Base-by-base conservation (phyloP, 331 rosid species). In the Malus hybrid region DNA sequence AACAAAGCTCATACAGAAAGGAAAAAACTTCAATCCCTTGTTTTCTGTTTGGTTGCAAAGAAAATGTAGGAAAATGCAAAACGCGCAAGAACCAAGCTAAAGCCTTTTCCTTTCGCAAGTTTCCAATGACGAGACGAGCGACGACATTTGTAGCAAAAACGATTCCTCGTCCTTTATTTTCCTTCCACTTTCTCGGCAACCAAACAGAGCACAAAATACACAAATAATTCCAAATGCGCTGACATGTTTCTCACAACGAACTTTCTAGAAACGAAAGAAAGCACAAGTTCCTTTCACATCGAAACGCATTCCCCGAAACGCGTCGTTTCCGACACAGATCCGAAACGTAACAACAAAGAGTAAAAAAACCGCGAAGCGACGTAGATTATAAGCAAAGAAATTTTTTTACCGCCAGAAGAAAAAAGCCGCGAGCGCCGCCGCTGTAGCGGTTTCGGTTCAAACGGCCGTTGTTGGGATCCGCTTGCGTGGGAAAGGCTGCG, bases 351-450 rank as follows among this genome's bases (percentile, higher is more conserved):
- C 73, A 68, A 79, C 5, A 29, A 42, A 32, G 62, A 34, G 15
- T 14, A 57, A 22, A 32, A 16, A 9, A 34, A 64, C 28, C 67
- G 44, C 55, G 29, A 77, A 77, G 62, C 66, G 57, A 85, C 87
- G 93, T 89, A 79, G 89, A 84, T 86, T 87, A 76, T 66, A 89
- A 87, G 92, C 86, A 85, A 91, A 91, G 93, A 57, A 91, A 86
- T 56, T 88, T 84, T 89, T 73, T 89, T 86, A 67, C 60, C 52
- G 72, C 75, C 16, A 15, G 53, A 39, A 39, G 3, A 42, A 42
- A 58, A 32, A 58, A 63, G 50, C 71, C 48, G 63, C 15, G 33
- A 15, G 36, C 46, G 61, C 50, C 46, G 39, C 29, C 73, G 36
- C 72, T 22, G 56, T 42, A 10, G 14, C n/a, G 73, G 26, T n/a